These are phyloP conservation scores for Lichtheimia corymbifera DNA, from an alignment of 371 early-diverging fungal genomes.

Conservation along the genomic window DNA sequence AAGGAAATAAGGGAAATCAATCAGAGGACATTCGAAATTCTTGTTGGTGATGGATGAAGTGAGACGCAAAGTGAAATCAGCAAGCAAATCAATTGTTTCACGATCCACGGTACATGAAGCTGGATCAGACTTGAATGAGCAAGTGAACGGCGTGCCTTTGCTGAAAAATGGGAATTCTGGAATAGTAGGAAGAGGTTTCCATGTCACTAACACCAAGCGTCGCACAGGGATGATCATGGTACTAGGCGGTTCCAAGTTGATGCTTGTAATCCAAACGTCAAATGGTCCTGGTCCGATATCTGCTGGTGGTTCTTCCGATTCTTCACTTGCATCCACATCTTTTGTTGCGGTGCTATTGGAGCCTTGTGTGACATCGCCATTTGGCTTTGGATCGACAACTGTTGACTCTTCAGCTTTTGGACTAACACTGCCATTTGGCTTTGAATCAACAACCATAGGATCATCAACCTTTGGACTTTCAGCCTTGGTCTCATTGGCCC, in stretches of 20 bases:
- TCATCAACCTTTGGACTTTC: no score
- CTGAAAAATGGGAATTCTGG: conserved; percentile 44
- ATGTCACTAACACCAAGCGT: conserved; percentile 50
- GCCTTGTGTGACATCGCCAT: background rate
- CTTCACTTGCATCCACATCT: background rate
- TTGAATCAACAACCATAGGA: no score
- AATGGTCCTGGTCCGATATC: conserved; percentile 37
- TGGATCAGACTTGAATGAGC: conserved; percentile 22
- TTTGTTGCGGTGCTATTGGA: background rate
- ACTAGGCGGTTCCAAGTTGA: conserved; percentile 26
- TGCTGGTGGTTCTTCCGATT: conserved; percentile 14
- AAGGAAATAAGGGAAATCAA: conserved; percentile 57
- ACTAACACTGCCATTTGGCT: background rate
- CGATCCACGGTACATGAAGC: conserved; percentile 25
- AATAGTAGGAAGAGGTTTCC: conserved; percentile 45
- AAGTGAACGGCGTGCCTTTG: conserved; percentile 31
- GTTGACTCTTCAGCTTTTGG: no score
- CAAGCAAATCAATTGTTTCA: conserved; percentile 39
- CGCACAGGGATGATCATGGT: conserved; percentile 38
- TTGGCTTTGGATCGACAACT: background rate
- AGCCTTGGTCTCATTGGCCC: no score
- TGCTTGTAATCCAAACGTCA: conserved; percentile 26
- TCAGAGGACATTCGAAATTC: conserved; percentile 51
- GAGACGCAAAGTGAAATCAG: conserved; percentile 52
- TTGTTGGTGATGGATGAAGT: conserved; percentile 54